A percentile compares a stretch with the other conserved stretches of the same genome.
phyloP scores from a whole-genome alignment of 2,329 filamentous ascomycete genomes.

The Shiraia sp. region DNA sequence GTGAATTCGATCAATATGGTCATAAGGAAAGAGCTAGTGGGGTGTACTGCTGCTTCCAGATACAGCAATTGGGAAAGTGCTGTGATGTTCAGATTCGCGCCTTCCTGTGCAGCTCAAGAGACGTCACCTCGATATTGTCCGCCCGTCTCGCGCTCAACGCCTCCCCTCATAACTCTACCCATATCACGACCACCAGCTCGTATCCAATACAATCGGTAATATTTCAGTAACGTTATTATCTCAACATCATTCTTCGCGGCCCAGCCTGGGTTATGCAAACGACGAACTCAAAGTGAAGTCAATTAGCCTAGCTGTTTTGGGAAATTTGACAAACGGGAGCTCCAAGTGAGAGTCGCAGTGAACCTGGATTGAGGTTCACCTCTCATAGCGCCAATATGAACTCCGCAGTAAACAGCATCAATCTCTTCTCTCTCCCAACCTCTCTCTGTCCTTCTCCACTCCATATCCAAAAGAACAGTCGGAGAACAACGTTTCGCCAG shows the following conservation, averaged over 20 bases:
- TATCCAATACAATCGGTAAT: too few species aligned
- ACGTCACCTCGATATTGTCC: too few species aligned
- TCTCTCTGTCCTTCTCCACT: conserved; percentile 33
- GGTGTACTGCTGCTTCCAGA: too few species aligned
- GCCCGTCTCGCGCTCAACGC: too few species aligned
- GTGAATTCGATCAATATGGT: too few species aligned
- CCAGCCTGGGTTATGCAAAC: too few species aligned
- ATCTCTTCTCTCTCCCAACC: conserved; percentile 14
- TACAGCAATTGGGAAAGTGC: too few species aligned
- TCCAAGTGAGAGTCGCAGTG: conserved; percentile 10
- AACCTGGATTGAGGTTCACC: conserved; percentile 5
- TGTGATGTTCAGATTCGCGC: neutral
- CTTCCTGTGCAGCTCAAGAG: neutral
- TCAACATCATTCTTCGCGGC: too few species aligned
- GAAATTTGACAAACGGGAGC: neutral
- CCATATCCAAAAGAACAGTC: conserved; percentile 33
- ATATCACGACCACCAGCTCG: too few species aligned
- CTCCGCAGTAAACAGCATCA: conserved; percentile 8
- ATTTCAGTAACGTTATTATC: too few species aligned
- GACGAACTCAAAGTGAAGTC: neutral
- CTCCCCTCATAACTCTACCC: too few species aligned
- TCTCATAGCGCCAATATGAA: conserved; percentile 15
- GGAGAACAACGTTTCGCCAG: conserved; percentile 29
- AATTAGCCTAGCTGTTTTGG: neutral
- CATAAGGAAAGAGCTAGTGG: too few species aligned